Evolutionary conservation across 2,329 filamentous ascomycete genomes (phyloP), one percentile per base, ranked within the genome.

Genomic region (Talaromyces sp.): DNA sequence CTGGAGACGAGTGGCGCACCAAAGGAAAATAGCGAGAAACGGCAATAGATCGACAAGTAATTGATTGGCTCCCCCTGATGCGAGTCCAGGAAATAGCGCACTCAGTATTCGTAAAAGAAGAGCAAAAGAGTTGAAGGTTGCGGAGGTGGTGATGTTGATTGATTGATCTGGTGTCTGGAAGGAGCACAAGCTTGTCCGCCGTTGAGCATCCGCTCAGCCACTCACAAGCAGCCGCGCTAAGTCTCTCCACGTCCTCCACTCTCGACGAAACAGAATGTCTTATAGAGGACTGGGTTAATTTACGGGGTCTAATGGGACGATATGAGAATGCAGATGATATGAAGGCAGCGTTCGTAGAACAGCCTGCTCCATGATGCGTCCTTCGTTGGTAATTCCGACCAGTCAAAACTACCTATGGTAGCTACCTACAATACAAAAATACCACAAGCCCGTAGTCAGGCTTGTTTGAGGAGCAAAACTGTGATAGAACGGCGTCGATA

Each of bases 161-260:
- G 37, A 43, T 43, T 54, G 15, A 57, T 57, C 36, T 53, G 54
- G 39, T 22, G 54, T 45, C 58, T 48, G 54, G 54, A 53, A 57
- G 54, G 40, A 54, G 55, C 55, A 54, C 58, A 48, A 60, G 58
- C 58, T n/a, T 58, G 45, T 35, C 19, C 48, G 58, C 53, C 58
- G 56, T 43, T 35, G 37, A 17, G 57, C 7, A 53, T 45, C 41
- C 21, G 51, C 56, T 56, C 59, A 60, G 59, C 58, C 59, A 59
- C 57, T 59, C 37, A 50, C 37, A 43, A 15, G 28, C 51, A 31
- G 19, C 28, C 37, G 52, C 59, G 58, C 58, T 60, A 60, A n/a
- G 53, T 41, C 22, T 51, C 9, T 15, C 36, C 36, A 53, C 50
- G 28, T 48, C 25, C 33, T 48, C n/a, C 28, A 48, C 45, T 19